phyloP scores from a whole-genome alignment of 768 basidiomycete species.

The Podaxis mareebaensis region DNA sequence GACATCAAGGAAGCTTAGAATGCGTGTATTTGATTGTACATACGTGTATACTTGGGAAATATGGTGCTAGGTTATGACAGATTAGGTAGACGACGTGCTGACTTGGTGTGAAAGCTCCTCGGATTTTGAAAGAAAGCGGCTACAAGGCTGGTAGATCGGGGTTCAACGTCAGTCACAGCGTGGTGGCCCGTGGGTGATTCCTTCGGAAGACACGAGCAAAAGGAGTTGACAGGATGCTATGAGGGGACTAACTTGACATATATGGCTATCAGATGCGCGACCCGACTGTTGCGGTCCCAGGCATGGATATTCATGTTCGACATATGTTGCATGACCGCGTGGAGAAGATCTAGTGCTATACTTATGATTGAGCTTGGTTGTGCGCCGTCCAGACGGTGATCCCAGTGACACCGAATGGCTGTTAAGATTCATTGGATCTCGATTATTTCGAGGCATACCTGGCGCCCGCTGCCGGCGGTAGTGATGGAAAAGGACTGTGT shows the following conservation, averaged over 20 bases:
- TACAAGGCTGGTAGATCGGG: not conserved
- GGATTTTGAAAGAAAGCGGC: not conserved
- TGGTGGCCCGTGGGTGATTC: not conserved
- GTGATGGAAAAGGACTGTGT: too few relatives aligned
- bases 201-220: not conserved
- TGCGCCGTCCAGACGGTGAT: not conserved
- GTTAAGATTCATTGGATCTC: too few relatives aligned
- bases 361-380: not conserved
- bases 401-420: too few relatives aligned
- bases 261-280: not conserved
- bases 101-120: slow-evolving; percentile 6
- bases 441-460: too few relatives aligned
- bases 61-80: not conserved
- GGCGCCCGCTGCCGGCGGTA: too few relatives aligned
- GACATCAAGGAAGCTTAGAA: not conserved
- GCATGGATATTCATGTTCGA: not conserved
- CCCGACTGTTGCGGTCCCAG: not conserved
- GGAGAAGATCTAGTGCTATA: not conserved
- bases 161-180: not conserved
- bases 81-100: not conserved
- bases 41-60: not conserved
- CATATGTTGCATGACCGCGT: not conserved
- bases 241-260: not conserved
- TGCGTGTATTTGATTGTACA: not conserved
- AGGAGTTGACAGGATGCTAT: not conserved